Evolutionary conservation across 2,329 filamentous ascomycete genomes (phyloP), one percentile per base, ranked within the genome.

Genomic region (Ophiostoma sp.): DNA sequence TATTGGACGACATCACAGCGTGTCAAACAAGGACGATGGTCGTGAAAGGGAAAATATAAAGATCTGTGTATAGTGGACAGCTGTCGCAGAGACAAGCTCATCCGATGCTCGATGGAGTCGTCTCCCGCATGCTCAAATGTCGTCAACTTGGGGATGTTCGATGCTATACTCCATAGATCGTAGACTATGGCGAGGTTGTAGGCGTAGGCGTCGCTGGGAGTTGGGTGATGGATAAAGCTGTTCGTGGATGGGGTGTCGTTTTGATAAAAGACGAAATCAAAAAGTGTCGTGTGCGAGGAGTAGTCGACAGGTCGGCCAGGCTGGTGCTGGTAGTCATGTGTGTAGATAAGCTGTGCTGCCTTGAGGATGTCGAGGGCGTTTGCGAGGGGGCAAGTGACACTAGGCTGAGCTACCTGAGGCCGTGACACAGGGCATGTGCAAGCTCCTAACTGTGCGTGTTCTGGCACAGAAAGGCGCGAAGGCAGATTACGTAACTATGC

Each of bases 1-100:
- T 79, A 71, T 86, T 86, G 70, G 83, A 82, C 69, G 85, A 78
- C 85, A 87, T 87, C 68, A 70, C 17, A 19, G 25, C 55, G 19
- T 39, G 45, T 17, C 31, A 25, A 25, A 28, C 6, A 7, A 31
- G 22, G n/a, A 55, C 50, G 7, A 25, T 2, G 4, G 31, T 61
- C 57, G 57, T 33, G 17, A 11, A 19, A 64, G n/a, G 19, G 19
- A 28, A 28, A 3, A 45, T n/a, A 28, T 2, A 25, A 22, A 25
- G n/a, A 7, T 42, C 12, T 8, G 33, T 3, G 17, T 68, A 45
- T 61, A 36, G 59, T 48, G 39, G 59, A 64, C 50, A 31, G 69
- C 61, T 69, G 61, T 52, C 71, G 33, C 28, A 71, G 45, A 42
- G 66, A 71, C 72, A 45, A 69, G 74, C 72, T 72, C 50, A 64